Percentiles rank a stretch among this genome's conserved stretches.
Evolutionary conservation across 2,329 filamentous ascomycete genomes (phyloP).

Genomic region (Mollisia scopiformis): DNA sequence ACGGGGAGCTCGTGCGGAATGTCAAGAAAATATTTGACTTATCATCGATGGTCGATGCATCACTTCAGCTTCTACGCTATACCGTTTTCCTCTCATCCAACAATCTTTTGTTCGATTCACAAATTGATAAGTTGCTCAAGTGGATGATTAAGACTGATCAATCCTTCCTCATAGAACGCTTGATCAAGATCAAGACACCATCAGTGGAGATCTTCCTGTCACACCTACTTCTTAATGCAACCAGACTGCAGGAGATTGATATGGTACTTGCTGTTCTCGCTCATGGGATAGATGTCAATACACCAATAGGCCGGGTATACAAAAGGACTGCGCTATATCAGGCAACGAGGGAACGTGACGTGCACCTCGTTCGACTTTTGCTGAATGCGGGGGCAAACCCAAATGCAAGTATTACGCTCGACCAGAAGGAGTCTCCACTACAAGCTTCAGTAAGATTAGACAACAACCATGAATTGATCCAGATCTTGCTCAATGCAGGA

Average conservation of each 20-base stretch:
- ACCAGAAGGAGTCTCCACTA: constrained; percentile 12
- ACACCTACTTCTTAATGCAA: constrained; percentile 19
- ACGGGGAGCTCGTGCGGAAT: constrained; percentile 22
- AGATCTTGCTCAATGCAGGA: constrained; percentile 18
- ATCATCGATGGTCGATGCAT: constrained; percentile 20
- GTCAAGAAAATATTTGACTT: constrained; percentile 18
- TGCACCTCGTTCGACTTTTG: constrained; percentile 13
- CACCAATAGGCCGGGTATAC: constrained; percentile 1
- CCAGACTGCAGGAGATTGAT: constrained; percentile 5
- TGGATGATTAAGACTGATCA: constrained; percentile 21
- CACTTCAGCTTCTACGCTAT: constrained; percentile 26
- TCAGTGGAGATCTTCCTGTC: constrained; percentile 23
- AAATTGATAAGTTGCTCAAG: constrained; percentile 21
- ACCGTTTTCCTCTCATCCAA: constrained; percentile 26
- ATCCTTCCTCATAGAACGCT: constrained; percentile 13
- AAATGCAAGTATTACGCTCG: constrained; percentile 5
- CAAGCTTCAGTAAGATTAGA: constrained; percentile 11
- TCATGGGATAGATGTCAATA: constrained; percentile 19
- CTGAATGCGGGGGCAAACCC: constrained; percentile 16
- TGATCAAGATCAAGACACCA: constrained; percentile 22
- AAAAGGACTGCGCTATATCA: constrained; percentile 17
- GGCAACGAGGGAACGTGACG: not conserved
- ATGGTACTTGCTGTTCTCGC: constrained; percentile 14
- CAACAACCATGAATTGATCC: constrained; percentile 17
- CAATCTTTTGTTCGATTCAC: constrained; percentile 13